phyloP scores from a whole-genome alignment of 306 rosid species.

The Astragalus membranaceus region DNA sequence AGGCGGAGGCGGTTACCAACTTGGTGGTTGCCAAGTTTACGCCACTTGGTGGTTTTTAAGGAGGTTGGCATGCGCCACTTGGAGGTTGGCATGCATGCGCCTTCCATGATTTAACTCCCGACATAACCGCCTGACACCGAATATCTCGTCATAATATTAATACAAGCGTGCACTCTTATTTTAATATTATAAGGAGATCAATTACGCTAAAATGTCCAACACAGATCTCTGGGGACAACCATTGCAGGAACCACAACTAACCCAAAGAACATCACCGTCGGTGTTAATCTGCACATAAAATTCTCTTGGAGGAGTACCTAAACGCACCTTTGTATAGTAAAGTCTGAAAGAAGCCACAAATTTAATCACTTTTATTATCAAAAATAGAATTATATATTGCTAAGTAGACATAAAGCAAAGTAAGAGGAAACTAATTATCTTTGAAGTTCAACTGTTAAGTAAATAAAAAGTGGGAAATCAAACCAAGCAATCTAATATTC shows the following conservation, averaged over 20 bases:
- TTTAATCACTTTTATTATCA: background rate
- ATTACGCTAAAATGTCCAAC: too few relatives aligned
- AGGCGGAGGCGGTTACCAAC: too few relatives aligned
- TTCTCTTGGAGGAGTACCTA: conserved; percentile 92
- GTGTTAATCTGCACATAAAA: conserved; percentile 92
- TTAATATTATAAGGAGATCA: too few relatives aligned
- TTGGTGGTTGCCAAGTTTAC: too few relatives aligned
- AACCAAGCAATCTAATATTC: background rate
- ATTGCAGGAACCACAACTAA: conserved; percentile 78
- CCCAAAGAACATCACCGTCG: conserved; percentile 94
- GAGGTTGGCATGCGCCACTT: too few relatives aligned
- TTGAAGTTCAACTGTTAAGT: too few relatives aligned
- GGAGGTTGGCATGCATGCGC: too few relatives aligned
- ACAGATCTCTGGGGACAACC: conserved; percentile 80
- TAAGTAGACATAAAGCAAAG: background rate
- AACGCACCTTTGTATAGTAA: conserved; percentile 63
- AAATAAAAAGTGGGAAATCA: background rate
- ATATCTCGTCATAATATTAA: too few relatives aligned
- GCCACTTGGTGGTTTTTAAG: too few relatives aligned
- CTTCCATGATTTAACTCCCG: too few relatives aligned
- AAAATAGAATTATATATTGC: background rate
- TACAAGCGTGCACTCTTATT: too few relatives aligned
- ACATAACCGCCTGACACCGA: too few relatives aligned
- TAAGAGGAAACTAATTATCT: background rate
- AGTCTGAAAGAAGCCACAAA: conserved; percentile 42